These are phyloP conservation scores for Trichoderma sp. DNA, from an alignment of 2,329 filamentous ascomycete genomes.

Conservation along the genomic window DNA sequence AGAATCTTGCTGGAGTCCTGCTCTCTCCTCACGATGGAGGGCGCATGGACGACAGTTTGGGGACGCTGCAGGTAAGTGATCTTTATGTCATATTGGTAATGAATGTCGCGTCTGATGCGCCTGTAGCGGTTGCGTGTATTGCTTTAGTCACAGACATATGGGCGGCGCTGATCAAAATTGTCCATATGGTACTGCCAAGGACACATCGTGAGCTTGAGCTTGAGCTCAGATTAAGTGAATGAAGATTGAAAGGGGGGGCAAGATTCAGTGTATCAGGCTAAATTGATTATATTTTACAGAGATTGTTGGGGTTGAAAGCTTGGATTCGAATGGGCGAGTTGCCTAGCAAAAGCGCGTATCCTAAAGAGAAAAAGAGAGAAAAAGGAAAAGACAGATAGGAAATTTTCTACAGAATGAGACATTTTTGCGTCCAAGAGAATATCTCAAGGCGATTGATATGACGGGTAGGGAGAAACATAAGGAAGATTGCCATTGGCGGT, in stretches of 20 bases:
- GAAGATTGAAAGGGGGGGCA: neutral
- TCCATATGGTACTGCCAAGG: neutral
- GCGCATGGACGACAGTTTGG: neutral
- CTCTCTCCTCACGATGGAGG: neutral
- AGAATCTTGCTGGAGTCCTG: neutral
- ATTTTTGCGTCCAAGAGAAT: too few relatives aligned
- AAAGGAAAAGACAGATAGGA: too few relatives aligned
- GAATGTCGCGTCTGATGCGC: neutral
- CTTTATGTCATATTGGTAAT: neutral
- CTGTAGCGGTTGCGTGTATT: neutral
- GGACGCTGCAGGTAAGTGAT: neutral
- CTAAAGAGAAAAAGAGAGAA: accelerated
- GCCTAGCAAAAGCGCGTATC: too few relatives aligned
- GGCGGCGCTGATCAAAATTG: neutral
- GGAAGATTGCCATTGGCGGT: too few relatives aligned
- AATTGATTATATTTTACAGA: neutral
- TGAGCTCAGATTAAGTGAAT: neutral
- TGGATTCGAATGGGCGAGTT: neutral
- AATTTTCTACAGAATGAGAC: too few relatives aligned
- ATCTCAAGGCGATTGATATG: too few relatives aligned
- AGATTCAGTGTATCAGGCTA: neutral
- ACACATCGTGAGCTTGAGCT: neutral
- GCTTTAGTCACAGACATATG: neutral
- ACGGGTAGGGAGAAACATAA: too few relatives aligned
- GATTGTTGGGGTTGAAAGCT: neutral